Evolutionary conservation across 2,329 filamentous ascomycete species (phyloP).

Genomic region (Talaromyces verruculosus): DNA sequence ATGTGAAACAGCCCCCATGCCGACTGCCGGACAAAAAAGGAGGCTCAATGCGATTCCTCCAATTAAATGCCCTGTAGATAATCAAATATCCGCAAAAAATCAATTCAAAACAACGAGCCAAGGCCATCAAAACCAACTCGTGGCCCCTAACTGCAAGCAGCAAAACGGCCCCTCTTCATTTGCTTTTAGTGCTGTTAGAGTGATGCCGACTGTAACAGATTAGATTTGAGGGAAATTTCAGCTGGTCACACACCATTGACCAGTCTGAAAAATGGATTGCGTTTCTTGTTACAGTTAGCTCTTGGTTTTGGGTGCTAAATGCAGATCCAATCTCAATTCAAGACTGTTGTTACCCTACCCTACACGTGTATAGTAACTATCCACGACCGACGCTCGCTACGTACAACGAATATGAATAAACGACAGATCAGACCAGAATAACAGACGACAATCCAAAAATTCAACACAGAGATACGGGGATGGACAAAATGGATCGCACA

Average conservation of each 20-base stretch:
- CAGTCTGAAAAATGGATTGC: not conserved
- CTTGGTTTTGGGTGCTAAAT: not conserved
- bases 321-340: not conserved
- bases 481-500: conserved; percentile 4
- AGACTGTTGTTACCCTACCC: not conserved
- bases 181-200: not conserved
- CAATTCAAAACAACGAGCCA: not conserved
- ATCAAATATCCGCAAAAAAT: not conserved
- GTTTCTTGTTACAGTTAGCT: not conserved
- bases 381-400: not conserved
- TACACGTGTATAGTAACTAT: conserved; percentile 5
- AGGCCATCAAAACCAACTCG: not conserved
- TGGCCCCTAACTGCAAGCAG: not conserved
- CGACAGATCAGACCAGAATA: not conserved
- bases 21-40: not conserved
- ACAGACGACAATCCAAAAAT: not conserved
- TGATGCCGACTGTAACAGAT: not conserved
- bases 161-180: not conserved
- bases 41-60: not conserved
- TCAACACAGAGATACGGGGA: not conserved
- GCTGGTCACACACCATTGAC: not conserved
- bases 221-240: not conserved
- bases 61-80: not conserved
- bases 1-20: not conserved
- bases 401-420: not conserved